Evolutionary conservation across 1,284 basidiomycete genomes (phyloP).

Genomic region (Melampsora larici-populina): DNA sequence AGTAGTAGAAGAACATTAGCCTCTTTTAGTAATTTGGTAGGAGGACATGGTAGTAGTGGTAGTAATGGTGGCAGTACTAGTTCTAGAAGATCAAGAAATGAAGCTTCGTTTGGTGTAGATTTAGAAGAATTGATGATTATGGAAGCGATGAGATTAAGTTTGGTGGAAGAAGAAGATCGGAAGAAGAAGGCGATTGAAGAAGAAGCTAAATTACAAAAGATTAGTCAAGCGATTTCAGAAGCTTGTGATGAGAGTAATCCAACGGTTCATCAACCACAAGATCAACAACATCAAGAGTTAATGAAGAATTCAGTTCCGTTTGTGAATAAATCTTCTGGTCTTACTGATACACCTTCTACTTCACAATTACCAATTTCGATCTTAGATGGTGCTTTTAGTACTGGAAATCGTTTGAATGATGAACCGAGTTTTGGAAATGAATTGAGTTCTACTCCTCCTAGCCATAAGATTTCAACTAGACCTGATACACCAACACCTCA

Average conservation of each 20-base stretch:
- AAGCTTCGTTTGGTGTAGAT: conserved; percentile 30
- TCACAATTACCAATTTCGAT: too few species aligned
- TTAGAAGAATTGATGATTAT: conserved; percentile 81
- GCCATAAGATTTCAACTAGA: too few species aligned
- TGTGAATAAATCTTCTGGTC: too few species aligned
- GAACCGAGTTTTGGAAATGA: too few species aligned
- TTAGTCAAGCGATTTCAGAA: conserved; percentile 12
- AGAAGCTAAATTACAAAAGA: conserved; percentile 41
- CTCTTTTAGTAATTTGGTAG: conserved; percentile 39
- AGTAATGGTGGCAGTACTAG: conserved; percentile 43
- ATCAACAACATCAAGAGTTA: too few species aligned
- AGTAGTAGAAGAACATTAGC: conserved; percentile 36
- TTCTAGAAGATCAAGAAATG: conserved; percentile 39
- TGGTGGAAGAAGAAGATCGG: conserved; percentile 74
- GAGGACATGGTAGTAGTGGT: conserved; percentile 44
- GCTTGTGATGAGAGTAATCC: background rate
- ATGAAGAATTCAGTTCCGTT: too few species aligned
- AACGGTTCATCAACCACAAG: too few species aligned
- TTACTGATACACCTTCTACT: too few species aligned
- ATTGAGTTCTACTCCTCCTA: too few species aligned
- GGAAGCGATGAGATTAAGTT: conserved; percentile 95
- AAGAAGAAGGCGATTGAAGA: conserved; percentile 53
- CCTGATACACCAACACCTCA: too few species aligned
- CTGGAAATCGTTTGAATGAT: too few species aligned
- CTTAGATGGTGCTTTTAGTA: too few species aligned